phyloP scores from a whole-genome alignment of 1,284 basidiomycete genomes.

The Lentinula novae-zelandiae region DNA sequence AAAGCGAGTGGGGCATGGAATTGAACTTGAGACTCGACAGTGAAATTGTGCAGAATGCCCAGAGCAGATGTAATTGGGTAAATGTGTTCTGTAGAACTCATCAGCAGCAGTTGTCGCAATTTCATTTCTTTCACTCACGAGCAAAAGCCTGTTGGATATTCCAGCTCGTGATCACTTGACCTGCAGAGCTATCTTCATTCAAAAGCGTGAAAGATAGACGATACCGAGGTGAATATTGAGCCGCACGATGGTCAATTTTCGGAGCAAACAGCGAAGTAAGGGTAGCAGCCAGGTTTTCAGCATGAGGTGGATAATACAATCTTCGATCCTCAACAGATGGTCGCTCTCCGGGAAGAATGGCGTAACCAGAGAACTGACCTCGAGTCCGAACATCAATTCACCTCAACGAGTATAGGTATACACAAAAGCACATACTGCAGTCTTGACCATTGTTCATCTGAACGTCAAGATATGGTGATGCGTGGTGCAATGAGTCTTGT shows the following conservation, averaged over 20 bases:
- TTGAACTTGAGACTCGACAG: constrained; percentile 91
- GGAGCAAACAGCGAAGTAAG: constrained; percentile 51
- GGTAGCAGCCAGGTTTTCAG: not conserved
- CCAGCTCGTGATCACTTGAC: constrained; percentile 65
- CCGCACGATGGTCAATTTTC: constrained; percentile 51
- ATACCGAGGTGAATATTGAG: constrained; percentile 76
- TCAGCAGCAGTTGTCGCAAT: not conserved
- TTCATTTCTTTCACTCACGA: constrained; percentile 41
- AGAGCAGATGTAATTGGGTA: constrained; percentile 63
- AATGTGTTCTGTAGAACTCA: constrained; percentile 54
- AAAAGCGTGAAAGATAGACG: constrained; percentile 81
- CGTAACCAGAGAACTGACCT: constrained; percentile 1
- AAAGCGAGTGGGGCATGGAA: constrained; percentile 90
- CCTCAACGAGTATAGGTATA: not conserved
- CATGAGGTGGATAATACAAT: constrained; percentile 1
- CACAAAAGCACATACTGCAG: not conserved
- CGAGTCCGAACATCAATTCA: not conserved
- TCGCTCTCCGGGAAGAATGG: constrained; percentile 5
- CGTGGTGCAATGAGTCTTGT: constrained; percentile 20
- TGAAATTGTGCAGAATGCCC: constrained; percentile 79
- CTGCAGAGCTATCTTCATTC: constrained; percentile 81
- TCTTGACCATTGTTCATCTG: constrained; percentile 18
- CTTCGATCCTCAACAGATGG: constrained; percentile 4
- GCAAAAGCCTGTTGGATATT: constrained; percentile 61
- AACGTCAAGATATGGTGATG: constrained; percentile 32